These are phyloP conservation scores for Russula earlei DNA, from an alignment of 768 basidiomycete genomes.

Conservation along the genomic window DNA sequence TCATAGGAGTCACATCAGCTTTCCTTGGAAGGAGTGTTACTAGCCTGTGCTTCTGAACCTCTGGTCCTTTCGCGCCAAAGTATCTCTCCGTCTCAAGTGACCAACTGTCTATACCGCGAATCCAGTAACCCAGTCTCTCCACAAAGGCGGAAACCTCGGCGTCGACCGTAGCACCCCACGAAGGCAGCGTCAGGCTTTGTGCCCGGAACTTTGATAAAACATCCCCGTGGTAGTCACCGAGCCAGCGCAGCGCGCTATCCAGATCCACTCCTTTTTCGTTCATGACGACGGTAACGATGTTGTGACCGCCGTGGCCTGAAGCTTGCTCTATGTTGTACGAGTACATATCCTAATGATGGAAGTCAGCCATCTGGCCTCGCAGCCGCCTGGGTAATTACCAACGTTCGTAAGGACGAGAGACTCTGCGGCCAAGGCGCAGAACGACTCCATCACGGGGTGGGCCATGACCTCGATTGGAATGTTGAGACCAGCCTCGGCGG, in stretches of 20 bases:
- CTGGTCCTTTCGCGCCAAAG: conserved; percentile 48
- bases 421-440: conserved; percentile 42
- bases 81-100: conserved; percentile 62
- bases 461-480: conserved; percentile 44
- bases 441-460: conserved; percentile 38
- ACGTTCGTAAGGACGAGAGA: conserved; percentile 36
- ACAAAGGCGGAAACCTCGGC: conserved; percentile 49
- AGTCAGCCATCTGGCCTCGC: neutral
- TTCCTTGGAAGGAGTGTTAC: conserved; percentile 1
- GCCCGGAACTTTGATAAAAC: conserved; percentile 38
- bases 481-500: conserved; percentile 50
- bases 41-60: conserved; percentile 38
- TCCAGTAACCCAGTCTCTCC: conserved; percentile 59
- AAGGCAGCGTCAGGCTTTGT: conserved; percentile 37
- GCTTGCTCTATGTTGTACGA: conserved; percentile 72
- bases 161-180: conserved; percentile 55
- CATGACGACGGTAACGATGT: conserved; percentile 68
- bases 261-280: conserved; percentile 44
- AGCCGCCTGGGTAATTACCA: conserved; percentile 1
- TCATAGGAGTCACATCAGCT: conserved; percentile 5
- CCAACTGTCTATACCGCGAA: conserved; percentile 65
- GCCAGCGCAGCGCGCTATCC: conserved; percentile 54
- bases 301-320: conserved; percentile 51
- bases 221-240: conserved; percentile 49
- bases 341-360: conserved; percentile 48